A percentile compares a stretch with the other conserved stretches of the same genome.
phyloP scores from a whole-genome alignment of 108 stramenopile species.

The Nannochloropsis granulata region DNA sequence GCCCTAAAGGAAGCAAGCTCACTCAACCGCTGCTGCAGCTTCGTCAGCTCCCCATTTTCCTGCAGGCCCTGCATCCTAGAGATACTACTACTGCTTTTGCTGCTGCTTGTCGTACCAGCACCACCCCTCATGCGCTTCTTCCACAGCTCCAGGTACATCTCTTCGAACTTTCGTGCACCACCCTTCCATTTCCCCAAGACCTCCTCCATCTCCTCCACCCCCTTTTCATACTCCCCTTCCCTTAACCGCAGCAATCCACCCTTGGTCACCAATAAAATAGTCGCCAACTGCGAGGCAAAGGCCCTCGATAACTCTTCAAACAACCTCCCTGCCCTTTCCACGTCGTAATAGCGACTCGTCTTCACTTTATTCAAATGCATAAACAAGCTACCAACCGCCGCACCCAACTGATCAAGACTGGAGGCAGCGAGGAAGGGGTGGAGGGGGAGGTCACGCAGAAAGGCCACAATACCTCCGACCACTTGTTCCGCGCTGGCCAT shows the following conservation, averaged over 20 bases:
- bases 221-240: background rate
- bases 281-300: constrained; percentile 24
- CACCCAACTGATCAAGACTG: constrained; percentile 46
- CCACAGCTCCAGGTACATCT: background rate
- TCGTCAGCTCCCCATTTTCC: background rate
- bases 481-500: constrained; percentile 53
- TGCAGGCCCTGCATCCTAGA: background rate
- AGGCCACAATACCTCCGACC: constrained; percentile 53
- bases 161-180: background rate
- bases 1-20: constrained; percentile 15
- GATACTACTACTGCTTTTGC: too few relatives aligned
- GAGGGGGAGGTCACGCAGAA: constrained; percentile 63
- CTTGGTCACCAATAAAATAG: background rate
- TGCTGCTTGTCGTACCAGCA: background rate
- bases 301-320: constrained; percentile 64
- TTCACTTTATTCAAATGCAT: constrained; percentile 63
- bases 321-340: constrained; percentile 55
- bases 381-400: constrained; percentile 52
- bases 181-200: background rate
- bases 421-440: constrained; percentile 52
- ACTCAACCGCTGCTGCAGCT: constrained; percentile 7
- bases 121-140: background rate
- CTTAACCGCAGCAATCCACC: background rate
- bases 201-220: background rate
- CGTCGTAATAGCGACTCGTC: constrained; percentile 58